These are phyloP conservation scores for Fusarium sp. DNA, from an alignment of 2,329 filamentous ascomycete genomes.

Conservation along the genomic window DNA sequence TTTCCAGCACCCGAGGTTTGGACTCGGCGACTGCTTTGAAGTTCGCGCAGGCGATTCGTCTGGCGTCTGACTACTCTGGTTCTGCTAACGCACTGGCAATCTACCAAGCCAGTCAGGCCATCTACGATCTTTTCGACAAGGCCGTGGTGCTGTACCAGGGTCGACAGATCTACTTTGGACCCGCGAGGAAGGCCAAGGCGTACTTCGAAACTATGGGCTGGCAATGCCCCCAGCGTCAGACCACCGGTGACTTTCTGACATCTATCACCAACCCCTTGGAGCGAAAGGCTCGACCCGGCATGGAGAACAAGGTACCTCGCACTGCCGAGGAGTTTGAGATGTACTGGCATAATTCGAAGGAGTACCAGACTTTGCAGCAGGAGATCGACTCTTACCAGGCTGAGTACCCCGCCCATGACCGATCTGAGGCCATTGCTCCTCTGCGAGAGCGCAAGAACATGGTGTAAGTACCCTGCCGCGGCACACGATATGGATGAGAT, in stretches of 20 bases:
- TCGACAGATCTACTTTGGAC: constrained; percentile 81
- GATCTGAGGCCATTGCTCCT: constrained; percentile 54
- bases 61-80: constrained; percentile 72
- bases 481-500: no score
- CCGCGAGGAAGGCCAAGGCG: constrained; percentile 66
- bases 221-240: constrained; percentile 74
- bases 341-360: constrained; percentile 60
- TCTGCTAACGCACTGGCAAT: constrained; percentile 75
- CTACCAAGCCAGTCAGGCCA: constrained; percentile 77
- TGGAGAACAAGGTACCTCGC: constrained; percentile 71
- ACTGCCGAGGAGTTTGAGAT: constrained; percentile 77
- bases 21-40: constrained; percentile 80
- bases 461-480: constrained; percentile 4
- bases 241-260: constrained; percentile 77
- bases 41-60: constrained; percentile 76
- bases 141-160: constrained; percentile 81
- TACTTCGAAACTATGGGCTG: constrained; percentile 80
- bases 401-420: constrained; percentile 58
- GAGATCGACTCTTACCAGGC: constrained; percentile 66
- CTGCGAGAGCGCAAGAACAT: constrained; percentile 63
- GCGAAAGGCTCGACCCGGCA: constrained; percentile 66
- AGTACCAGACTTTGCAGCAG: constrained; percentile 57
- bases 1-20: constrained; percentile 72
- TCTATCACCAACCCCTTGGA: constrained; percentile 75
- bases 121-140: constrained; percentile 82